Conservation (phyloP, 768 basidiomycete species). For the Suillus discolor region DNA sequence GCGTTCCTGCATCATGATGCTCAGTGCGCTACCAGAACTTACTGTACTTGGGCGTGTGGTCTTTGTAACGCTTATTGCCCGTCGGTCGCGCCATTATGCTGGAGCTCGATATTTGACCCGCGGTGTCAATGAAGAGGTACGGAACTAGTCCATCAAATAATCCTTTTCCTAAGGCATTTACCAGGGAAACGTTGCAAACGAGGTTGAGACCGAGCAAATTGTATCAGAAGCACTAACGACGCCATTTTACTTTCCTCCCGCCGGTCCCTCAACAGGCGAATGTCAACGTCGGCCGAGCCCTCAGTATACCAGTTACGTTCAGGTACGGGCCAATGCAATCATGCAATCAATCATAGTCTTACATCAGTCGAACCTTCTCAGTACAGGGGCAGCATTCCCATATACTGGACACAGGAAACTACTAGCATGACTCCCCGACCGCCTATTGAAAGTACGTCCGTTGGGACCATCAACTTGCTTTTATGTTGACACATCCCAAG, state of each 20-base stretch:
- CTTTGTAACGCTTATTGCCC: conserved; percentile 93
- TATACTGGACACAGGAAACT: conserved; percentile 96
- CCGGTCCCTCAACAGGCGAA: conserved; percentile 34
- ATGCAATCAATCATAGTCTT: conserved; percentile 1
- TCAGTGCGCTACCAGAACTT: conserved; percentile 57
- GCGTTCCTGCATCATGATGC: background rate
- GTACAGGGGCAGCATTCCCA: conserved; percentile 94
- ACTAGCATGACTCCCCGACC: conserved; percentile 90
- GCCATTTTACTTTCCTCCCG: conserved; percentile 78
- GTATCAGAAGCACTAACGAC: conserved; percentile 89
- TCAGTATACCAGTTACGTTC: conserved; percentile 93
- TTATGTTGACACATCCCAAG: conserved; percentile 40
- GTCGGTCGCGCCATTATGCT: conserved; percentile 92
- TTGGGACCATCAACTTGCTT: conserved; percentile 1
- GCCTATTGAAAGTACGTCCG: conserved; percentile 86
- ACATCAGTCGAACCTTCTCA: conserved; percentile 26
- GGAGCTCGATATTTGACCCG: conserved; percentile 94
- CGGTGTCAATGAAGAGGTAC: conserved; percentile 90
- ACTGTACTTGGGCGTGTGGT: conserved; percentile 88
- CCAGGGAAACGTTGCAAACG: conserved; percentile 98
- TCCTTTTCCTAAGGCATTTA: background rate
- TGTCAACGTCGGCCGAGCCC: conserved; percentile 66
- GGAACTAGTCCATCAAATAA: background rate
- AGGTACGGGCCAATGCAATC: conserved; percentile 44
- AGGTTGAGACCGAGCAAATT: conserved; percentile 98